A percentile compares a stretch with the other conserved stretches of the same genome.
Conservation (phyloP, 257 asterid genomes). For the Salvia miltiorrhiza region DNA sequence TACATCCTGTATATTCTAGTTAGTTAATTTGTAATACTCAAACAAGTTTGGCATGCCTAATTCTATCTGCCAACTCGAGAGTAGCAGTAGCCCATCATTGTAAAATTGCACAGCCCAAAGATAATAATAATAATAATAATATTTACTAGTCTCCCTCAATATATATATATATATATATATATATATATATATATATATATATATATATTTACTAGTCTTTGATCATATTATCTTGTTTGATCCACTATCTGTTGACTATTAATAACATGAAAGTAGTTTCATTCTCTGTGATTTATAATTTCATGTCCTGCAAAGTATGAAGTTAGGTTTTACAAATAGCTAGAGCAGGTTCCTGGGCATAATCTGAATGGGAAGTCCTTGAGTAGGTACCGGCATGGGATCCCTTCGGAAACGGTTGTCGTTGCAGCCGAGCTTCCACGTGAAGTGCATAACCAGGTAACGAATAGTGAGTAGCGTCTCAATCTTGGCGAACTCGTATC, state of each 20-base stretch:
- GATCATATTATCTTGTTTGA: background rate
- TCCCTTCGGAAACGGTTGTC: conserved; percentile 45
- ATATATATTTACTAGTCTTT: too few relatives aligned
- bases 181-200: too few relatives aligned
- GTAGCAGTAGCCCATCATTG: background rate
- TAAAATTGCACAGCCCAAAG: background rate
- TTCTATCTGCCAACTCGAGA: conserved; percentile 1
- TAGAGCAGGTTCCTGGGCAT: background rate
- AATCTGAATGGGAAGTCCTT: conserved; percentile 49
- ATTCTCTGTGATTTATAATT: background rate
- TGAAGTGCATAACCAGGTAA: conserved; percentile 47
- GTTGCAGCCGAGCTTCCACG: conserved; percentile 54
- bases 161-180: too few relatives aligned
- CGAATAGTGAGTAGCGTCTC: conserved; percentile 56
- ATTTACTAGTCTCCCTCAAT: too few relatives aligned
- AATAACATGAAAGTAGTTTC: too few relatives aligned
- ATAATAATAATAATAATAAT: too few relatives aligned
- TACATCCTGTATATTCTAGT: conserved; percentile 17
- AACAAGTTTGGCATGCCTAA: conserved; percentile 11
- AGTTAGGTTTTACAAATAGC: background rate
- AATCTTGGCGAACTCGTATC: conserved; percentile 67
- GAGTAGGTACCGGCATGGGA: conserved; percentile 62
- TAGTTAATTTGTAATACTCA: background rate
- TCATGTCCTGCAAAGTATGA: background rate
- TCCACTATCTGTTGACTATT: background rate